Percentiles rank a stretch among this genome's conserved stretches.
These are phyloP conservation scores for Neonothopanus nambi DNA, from an alignment of 1,284 basidiomycete species.

Conservation along the genomic window DNA sequence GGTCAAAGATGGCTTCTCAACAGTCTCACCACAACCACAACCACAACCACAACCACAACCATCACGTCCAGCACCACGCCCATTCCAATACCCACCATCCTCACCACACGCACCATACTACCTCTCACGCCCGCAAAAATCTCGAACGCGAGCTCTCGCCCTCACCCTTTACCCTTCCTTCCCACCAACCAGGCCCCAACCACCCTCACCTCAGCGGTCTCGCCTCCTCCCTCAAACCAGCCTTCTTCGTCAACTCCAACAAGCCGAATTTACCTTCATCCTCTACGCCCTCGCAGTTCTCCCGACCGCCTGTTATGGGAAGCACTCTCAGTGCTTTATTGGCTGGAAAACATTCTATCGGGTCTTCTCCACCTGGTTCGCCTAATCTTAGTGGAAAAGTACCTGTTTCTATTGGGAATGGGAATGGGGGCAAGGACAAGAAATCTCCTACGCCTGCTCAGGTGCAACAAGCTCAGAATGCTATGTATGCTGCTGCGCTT, in stretches of 20 bases:
- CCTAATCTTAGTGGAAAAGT: constrained; percentile 13
- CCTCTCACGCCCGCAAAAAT: constrained; percentile 5
- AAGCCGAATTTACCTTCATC: constrained; percentile 17
- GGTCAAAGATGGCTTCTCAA: constrained; percentile 75
- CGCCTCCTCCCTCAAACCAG: constrained; percentile 18
- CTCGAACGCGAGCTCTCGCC: constrained; percentile 13
- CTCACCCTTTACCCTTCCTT: constrained; percentile 14
- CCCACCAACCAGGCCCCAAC: background rate
- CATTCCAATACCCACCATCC: constrained; percentile 28
- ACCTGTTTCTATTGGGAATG: background rate
- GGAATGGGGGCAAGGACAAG: too few species aligned
- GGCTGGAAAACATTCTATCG: constrained; percentile 46
- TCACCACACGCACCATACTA: constrained; percentile 21
- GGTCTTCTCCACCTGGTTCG: background rate
- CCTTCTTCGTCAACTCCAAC: constrained; percentile 18
- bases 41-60: constrained; percentile 23
- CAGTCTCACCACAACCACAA: constrained; percentile 34
- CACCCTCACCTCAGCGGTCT: constrained; percentile 8
- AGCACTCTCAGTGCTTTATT: constrained; percentile 40
- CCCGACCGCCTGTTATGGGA: background rate
- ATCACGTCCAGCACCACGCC: too few species aligned
- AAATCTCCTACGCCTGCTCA: background rate
- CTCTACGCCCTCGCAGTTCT: constrained; percentile 17
- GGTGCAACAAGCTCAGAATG: too few species aligned
- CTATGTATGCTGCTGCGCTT: constrained; percentile 43